A percentile compares a stretch with the other conserved stretches of the same genome.
Evolutionary conservation across 1,284 basidiomycete species (phyloP).

Genomic region (Stereum hirsutum): DNA sequence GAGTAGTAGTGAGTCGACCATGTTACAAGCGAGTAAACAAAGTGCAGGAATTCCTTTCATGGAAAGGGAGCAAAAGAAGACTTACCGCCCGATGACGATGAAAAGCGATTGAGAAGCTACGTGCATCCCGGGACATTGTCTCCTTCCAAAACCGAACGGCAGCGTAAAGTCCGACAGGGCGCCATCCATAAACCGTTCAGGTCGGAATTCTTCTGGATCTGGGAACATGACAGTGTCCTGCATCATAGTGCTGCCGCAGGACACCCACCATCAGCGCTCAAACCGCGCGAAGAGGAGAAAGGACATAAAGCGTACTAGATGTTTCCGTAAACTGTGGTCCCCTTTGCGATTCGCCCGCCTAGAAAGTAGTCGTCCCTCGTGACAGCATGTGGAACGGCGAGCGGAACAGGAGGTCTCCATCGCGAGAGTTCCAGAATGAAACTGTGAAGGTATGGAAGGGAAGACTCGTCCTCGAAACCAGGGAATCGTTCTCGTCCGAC

Average conservation of each 20-base stretch:
- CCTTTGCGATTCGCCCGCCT: slow-evolving; percentile 7
- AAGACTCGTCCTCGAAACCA: not conserved
- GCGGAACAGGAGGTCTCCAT: slow-evolving; percentile 7
- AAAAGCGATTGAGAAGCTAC: slow-evolving; percentile 15
- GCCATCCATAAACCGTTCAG: slow-evolving; percentile 12
- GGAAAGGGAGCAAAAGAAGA: not conserved
- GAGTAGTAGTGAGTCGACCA: no score
- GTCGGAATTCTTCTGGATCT: slow-evolving; percentile 11
- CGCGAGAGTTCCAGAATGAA: slow-evolving; percentile 2
- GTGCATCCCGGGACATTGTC: slow-evolving; percentile 16
- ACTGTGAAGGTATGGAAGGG: not conserved
- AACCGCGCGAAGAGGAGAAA: not conserved
- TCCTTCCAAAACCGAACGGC: slow-evolving; percentile 14
- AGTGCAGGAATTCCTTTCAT: no score
- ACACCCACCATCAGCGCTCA: not conserved
- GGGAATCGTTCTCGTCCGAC: slow-evolving; percentile 2
- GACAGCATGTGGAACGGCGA: slow-evolving; percentile 8
- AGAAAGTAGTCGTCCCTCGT: slow-evolving; percentile 4
- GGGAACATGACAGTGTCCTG: slow-evolving; percentile 8
- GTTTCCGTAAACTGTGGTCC: slow-evolving; percentile 6
- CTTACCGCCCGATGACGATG: slow-evolving; percentile 13
- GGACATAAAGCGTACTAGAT: slow-evolving; percentile 8
- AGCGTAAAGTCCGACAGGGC: slow-evolving; percentile 8
- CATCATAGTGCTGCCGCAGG: slow-evolving; percentile 7
- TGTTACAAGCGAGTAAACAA: no score